Conservation (phyloP, 2,329 filamentous ascomycete species). For the Paecilomyces sp. region DNA sequence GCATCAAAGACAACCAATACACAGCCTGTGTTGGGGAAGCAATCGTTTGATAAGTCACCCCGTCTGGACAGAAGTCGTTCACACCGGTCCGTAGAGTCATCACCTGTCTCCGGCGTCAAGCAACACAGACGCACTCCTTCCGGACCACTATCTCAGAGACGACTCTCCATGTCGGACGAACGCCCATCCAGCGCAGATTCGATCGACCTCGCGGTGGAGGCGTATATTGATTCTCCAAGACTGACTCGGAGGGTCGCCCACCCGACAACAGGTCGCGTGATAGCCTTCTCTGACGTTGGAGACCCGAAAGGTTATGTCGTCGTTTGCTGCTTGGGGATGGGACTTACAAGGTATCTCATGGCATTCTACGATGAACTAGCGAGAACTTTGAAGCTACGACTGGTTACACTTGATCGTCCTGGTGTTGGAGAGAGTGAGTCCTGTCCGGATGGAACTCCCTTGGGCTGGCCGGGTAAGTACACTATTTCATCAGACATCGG, state of each 20-base stretch:
- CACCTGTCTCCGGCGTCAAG: conserved; percentile 13
- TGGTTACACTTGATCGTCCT: conserved; percentile 90
- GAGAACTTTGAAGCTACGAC: conserved; percentile 72
- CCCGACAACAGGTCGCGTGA: conserved; percentile 75
- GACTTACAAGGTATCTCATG: conserved; percentile 87
- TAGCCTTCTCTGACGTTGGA: conserved; percentile 95
- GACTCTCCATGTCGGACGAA: conserved; percentile 54
- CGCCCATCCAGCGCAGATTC: conserved; percentile 75
- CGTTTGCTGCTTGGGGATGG: conserved; percentile 97
- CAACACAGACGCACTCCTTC: conserved; percentile 34
- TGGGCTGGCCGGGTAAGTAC: conserved; percentile 82
- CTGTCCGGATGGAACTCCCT: conserved; percentile 75
- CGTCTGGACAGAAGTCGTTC: conserved; percentile 16
- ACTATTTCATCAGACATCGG: background rate
- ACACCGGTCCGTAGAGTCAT: conserved; percentile 21
- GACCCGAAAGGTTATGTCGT: conserved; percentile 87
- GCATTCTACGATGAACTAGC: conserved; percentile 97
- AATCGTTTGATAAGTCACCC: conserved; percentile 25
- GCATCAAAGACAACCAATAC: conserved; percentile 20
- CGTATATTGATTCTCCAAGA: conserved; percentile 74
- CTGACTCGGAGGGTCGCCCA: conserved; percentile 83
- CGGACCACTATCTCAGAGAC: conserved; percentile 29
- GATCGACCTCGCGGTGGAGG: conserved; percentile 78
- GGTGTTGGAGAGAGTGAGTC: conserved; percentile 88
- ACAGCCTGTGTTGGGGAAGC: conserved; percentile 14